These are phyloP conservation scores for Flaveria sonorensis DNA, from an alignment of 129 eudicot species.

Conservation along the genomic window DNA sequence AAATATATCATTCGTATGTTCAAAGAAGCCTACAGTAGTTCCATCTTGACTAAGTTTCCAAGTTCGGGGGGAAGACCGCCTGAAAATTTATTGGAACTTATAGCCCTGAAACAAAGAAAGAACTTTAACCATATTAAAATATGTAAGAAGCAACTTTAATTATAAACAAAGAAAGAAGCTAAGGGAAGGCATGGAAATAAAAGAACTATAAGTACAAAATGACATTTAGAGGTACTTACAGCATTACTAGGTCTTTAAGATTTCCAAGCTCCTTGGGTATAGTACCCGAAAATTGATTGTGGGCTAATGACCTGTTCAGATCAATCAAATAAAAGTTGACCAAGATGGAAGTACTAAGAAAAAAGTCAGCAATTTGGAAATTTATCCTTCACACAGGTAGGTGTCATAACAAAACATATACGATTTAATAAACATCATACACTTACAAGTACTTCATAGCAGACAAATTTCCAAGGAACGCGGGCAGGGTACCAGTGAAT, in stretches of 20 bases:
- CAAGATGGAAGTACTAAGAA: conserved; percentile 11
- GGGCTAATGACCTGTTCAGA: conserved; percentile 43
- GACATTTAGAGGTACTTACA: conserved; percentile 41
- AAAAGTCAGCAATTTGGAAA: background rate
- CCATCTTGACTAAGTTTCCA: conserved; percentile 52
- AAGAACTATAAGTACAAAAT: conserved; percentile 6
- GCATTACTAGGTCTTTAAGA: conserved; percentile 48
- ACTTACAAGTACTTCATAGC: conserved; percentile 38
- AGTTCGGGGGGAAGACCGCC: conserved; percentile 71
- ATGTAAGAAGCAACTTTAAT: background rate
- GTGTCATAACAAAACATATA: background rate
- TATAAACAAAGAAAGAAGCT: conserved; percentile 2
- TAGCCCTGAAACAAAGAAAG: conserved; percentile 43
- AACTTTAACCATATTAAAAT: background rate
- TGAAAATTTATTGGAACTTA: conserved; percentile 64
- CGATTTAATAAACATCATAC: conserved; percentile 22
- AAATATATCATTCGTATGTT: background rate
- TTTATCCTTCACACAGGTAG: background rate
- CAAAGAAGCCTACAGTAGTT: conserved; percentile 42
- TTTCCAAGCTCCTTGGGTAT: conserved; percentile 56
- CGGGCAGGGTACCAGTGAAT: conserved; percentile 65
- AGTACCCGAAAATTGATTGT: conserved; percentile 54
- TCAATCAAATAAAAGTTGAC: conserved; percentile 22
- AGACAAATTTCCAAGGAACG: conserved; percentile 60
- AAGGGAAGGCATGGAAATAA: background rate